A percentile compares a stretch with the other conserved stretches of the same genome.
These are phyloP conservation scores for Tolypocladium amazonense DNA, from an alignment of 2,329 filamentous ascomycete species.

Conservation along the genomic window DNA sequence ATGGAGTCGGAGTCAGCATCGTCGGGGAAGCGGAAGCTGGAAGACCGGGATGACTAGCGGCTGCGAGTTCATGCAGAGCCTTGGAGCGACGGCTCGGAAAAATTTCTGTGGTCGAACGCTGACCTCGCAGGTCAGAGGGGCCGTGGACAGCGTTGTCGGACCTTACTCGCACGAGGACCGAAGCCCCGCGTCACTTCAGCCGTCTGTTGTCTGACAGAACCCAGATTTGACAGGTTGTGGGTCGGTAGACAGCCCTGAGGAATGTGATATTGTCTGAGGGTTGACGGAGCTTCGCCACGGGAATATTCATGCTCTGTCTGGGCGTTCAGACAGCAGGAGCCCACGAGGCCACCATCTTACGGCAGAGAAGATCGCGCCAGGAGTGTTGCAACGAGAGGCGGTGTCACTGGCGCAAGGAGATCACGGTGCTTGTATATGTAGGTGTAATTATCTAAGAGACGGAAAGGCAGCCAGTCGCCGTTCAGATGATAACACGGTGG, in stretches of 20 bases:
- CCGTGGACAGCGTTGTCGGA: not conserved
- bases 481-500: not conserved
- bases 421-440: not conserved
- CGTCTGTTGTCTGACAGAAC: not conserved
- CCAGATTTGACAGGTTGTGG: not conserved
- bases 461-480: not conserved
- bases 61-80: not conserved
- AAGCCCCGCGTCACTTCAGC: not conserved
- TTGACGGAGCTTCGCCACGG: not conserved
- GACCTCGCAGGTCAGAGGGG: not conserved
- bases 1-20: slow-evolving; percentile 20
- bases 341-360: not conserved
- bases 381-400: not conserved
- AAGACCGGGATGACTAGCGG: slow-evolving; percentile 24
- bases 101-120: not conserved
- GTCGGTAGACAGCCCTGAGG: too few species aligned
- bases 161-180: not conserved
- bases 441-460: not conserved
- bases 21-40: slow-evolving; percentile 43
- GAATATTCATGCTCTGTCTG: not conserved
- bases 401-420: not conserved
- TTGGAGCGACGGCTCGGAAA: not conserved
- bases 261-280: not conserved
- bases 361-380: not conserved
- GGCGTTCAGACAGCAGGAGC: not conserved